Evolutionary conservation across 768 basidiomycete genomes (phyloP).

Genomic region (Hydnomerulius pinastri): DNA sequence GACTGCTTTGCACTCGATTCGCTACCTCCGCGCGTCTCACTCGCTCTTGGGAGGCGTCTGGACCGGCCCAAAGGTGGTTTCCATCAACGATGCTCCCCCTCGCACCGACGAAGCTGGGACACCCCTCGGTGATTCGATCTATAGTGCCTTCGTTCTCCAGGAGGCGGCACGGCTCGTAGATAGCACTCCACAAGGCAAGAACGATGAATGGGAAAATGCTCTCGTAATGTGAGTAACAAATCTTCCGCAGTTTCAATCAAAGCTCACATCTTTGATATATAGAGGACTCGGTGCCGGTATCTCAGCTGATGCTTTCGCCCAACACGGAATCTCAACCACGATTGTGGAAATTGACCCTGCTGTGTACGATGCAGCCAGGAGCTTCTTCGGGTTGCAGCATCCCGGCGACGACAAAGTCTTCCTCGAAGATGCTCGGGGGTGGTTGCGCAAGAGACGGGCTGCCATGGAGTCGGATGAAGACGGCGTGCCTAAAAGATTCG

Average conservation of each 20-base stretch:
- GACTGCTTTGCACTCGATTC: slow-evolving; percentile 45
- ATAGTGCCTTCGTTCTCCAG: slow-evolving; percentile 82
- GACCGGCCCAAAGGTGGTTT: slow-evolving; percentile 56
- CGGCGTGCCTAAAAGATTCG: slow-evolving; percentile 40
- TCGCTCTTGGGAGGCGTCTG: slow-evolving; percentile 78
- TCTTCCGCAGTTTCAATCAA: slow-evolving; percentile 6
- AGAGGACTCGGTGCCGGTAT: slow-evolving; percentile 91
- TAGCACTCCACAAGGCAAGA: slow-evolving; percentile 42
- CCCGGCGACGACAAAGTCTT: slow-evolving; percentile 62
- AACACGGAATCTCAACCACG: slow-evolving; percentile 70
- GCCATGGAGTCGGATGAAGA: slow-evolving; percentile 23
- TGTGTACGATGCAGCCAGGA: slow-evolving; percentile 80
- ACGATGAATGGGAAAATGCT: slow-evolving; percentile 48
- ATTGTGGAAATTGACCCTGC: slow-evolving; percentile 93
- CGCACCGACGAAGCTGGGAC: slow-evolving; percentile 53
- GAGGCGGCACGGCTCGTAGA: slow-evolving; percentile 78
- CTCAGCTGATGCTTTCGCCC: slow-evolving; percentile 71
- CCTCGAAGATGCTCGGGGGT: slow-evolving; percentile 74
- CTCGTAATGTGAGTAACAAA: slow-evolving; percentile 64
- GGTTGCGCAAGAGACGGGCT: slow-evolving; percentile 51
- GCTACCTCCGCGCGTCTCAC: slow-evolving; percentile 65
- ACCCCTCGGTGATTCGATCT: slow-evolving; percentile 75
- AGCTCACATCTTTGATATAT: slow-evolving; percentile 7
- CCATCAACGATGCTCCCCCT: slow-evolving; percentile 42
- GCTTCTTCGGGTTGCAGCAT: slow-evolving; percentile 77